Base-by-base conservation (phyloP, 768 basidiomycete species). In the Mycena latifolia region DNA sequence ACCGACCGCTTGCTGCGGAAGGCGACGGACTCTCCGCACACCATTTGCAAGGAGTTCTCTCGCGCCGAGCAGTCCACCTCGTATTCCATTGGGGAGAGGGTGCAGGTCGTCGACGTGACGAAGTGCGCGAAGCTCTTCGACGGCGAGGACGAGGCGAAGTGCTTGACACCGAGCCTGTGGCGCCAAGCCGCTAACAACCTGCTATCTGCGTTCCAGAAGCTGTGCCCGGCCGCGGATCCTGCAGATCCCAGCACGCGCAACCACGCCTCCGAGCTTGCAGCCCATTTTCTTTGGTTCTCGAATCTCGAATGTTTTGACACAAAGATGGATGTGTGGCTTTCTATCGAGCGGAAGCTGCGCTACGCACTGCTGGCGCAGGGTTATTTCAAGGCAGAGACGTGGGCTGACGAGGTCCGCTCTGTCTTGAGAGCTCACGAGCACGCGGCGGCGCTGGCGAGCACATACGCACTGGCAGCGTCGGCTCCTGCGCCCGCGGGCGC, bases 31-130 rank as follows among this genome's bases (percentile, higher is more conserved):
- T 14, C 10, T 33, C 50, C 60, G 5, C 50, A 53, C 39, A 18
- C 22, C 11, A 41, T 61, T 14, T 7, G 17, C 15, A 53, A 28
- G 39, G 41, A 46, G 20, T 33, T 28, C 24, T 17, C 39, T 4
- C 22, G 39, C 17, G 22, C 54, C 15, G 54, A 55, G 37, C 54
- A 55, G 39, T 14, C 54, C 4, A 35, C 54, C 3, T 37, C 54
- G 18, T 55, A 35, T 10, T 15, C 39, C 9, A 37, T 22, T 6
- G 12, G 41, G 18, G 41, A 28, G 25, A 28, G 28, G 15, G 55
- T 57, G 18, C 43, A 45, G 18, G 55, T 57, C 3, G 43, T 57
- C 27, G 55, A 57, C 29, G 55, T 57, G 1, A n/a, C 43, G 41
- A 57, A 57, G 43, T 28, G 20, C 14, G 43, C 43, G 12, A 57